Base-by-base conservation (phyloP, 176 grass and related monocot species). In the Lolium rigidum region DNA sequence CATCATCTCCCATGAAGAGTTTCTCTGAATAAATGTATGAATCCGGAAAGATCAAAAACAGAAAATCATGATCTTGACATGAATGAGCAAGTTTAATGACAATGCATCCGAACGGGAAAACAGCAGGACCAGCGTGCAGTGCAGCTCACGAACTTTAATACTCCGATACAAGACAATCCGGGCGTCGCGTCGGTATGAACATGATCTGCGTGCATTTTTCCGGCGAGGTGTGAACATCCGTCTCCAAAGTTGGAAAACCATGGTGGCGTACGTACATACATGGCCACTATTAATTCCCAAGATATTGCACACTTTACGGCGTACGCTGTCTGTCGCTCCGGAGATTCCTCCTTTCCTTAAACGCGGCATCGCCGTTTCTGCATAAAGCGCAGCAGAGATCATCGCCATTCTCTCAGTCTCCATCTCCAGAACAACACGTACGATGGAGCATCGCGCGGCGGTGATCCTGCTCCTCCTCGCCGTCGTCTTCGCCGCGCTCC, bases 401-500 rank as follows among this genome's bases (percentile, higher is more conserved):
- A 43, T 43, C 41, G 41, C 41, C 41, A 43, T 43, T 43, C 6
- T 43, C 41, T 41, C 16, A 43, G 76, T 2, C 69, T 7, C 18
- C 52, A 15, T 56, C 16, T 56, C 17, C 49, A 14, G 13, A 1
- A 54, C 54, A 56, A 15, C 2, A 62, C n/a, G n/a, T n/a, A n/a
- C 1, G 60, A 91, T 87, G 85, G 43, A 2, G 83, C 43, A 3
- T 49, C 57, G 22, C 1, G 1, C 18, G 6, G 31, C 59, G 0
- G 22, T 24, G 3, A 25, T 65, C 12, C 68, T 81, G 1, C 55
- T 90, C 0, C 35, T 87, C 2, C 12, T 86, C 35, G 47, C 81
- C 59, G 73, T 83, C 3, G 44, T 61, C 1, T 21, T 86, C 4
- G 69, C 92, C 9, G 73, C 22, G 31, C 56, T 95, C 9, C 90